These are phyloP conservation scores for Aspergillus cavernicola DNA, from an alignment of 495 filamentous ascomycete species.

Conservation along the genomic window DNA sequence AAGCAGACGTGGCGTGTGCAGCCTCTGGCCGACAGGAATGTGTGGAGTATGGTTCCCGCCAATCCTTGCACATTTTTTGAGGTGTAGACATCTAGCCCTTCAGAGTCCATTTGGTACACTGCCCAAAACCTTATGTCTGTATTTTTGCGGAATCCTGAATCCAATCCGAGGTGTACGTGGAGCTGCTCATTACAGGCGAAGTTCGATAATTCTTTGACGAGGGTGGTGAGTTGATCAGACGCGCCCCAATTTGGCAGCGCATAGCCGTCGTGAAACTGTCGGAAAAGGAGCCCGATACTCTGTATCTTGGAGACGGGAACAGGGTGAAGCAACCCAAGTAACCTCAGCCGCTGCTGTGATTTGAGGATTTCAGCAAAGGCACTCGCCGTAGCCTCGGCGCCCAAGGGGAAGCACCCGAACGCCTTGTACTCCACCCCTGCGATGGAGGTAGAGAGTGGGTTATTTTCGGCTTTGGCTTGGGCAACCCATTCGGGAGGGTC, in stretches of 20 bases:
- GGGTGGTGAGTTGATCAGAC: conserved; percentile 18
- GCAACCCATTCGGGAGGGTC: conserved; percentile 42
- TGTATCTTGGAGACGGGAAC: conserved; percentile 35
- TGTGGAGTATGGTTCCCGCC: conserved; percentile 50
- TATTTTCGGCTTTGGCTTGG: conserved; percentile 34
- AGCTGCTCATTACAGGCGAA: conserved; percentile 28
- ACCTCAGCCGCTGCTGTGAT: conserved; percentile 46
- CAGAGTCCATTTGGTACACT: conserved; percentile 45
- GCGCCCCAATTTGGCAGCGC: conserved; percentile 12
- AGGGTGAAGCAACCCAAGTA: conserved; percentile 44
- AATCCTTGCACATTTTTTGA: conserved; percentile 53
- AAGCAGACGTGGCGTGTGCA: conserved; percentile 51
- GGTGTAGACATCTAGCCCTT: conserved; percentile 46
- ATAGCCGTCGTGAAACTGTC: conserved; percentile 29
- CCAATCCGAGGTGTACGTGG: conserved; percentile 44
- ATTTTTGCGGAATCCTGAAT: conserved; percentile 52
- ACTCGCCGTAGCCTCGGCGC: conserved; percentile 38
- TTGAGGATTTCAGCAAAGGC: conserved; percentile 49
- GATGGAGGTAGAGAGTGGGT: conserved; percentile 49
- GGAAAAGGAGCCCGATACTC: conserved; percentile 29
- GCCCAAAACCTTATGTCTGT: conserved; percentile 52
- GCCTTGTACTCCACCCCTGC: conserved; percentile 40
- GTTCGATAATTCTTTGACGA: conserved; percentile 33
- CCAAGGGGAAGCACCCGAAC: conserved; percentile 57
- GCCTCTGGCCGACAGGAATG: conserved; percentile 50